Conservation (phyloP, 2,329 filamentous ascomycete species). For the Alternaria ethzedia region DNA sequence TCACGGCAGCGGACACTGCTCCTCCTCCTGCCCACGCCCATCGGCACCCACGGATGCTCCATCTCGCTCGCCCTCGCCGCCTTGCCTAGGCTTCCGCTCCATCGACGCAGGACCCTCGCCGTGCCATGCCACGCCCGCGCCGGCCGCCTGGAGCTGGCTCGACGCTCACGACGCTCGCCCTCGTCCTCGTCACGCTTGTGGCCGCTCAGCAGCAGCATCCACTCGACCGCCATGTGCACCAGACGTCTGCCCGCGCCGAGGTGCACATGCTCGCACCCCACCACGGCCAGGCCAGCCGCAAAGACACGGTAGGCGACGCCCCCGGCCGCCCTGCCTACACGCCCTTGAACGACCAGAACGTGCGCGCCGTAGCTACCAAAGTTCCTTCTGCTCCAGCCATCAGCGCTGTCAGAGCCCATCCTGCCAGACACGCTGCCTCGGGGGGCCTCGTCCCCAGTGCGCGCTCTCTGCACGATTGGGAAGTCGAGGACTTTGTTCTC, state of each 20-base stretch:
- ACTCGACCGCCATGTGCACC: conserved; percentile 31
- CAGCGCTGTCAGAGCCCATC: conserved; percentile 92
- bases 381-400: conserved; percentile 76
- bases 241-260: conserved; percentile 35
- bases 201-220: conserved; percentile 53
- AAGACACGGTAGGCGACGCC: conserved; percentile 24
- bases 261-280: conserved; percentile 21
- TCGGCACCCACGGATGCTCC: conserved; percentile 38
- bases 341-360: conserved; percentile 62
- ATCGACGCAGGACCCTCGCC: conserved; percentile 34
- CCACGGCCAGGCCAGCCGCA: conserved; percentile 11
- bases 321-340: conserved; percentile 32
- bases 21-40: conserved; percentile 18
- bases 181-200: conserved; percentile 46
- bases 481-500: conserved; percentile 99
- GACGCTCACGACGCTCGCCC: conserved; percentile 44
- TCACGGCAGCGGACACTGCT: conserved; percentile 5
- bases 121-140: conserved; percentile 49
- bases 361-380: conserved; percentile 95
- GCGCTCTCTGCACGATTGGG: conserved; percentile 98
- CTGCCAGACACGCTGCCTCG: conserved; percentile 62
- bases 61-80: conserved; percentile 37
- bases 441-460: conserved; percentile 68
- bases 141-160: conserved; percentile 49
- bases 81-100: conserved; percentile 38